A percentile compares a stretch with the other conserved stretches of the same genome.
Evolutionary conservation across 805 yeast genomes (phyloP).

Genomic region (Cyberlindnera petersonii): DNA sequence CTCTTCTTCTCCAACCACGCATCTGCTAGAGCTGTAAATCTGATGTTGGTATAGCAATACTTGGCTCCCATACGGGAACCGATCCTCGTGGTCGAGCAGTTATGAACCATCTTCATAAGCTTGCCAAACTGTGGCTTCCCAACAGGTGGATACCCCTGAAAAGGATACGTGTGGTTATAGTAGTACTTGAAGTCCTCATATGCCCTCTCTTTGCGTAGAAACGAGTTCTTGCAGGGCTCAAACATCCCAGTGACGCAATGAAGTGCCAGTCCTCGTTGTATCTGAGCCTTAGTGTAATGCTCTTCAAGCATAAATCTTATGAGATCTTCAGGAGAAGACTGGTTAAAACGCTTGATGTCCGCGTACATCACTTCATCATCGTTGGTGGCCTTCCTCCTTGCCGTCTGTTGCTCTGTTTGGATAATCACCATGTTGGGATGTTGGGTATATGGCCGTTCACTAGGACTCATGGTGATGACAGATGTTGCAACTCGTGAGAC

Average conservation of each 20-base stretch:
- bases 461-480: too few relatives aligned
- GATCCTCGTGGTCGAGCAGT: conserved; percentile 38
- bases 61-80: conserved; percentile 81
- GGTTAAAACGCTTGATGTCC: not conserved
- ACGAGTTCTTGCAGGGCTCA: not conserved
- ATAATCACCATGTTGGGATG: not conserved
- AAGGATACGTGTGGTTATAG: conserved; percentile 6
- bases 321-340: not conserved
- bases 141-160: not conserved
- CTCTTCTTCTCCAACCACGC: conserved; percentile 6
- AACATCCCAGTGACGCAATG: conserved; percentile 11
- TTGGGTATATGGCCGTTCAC: too few relatives aligned
- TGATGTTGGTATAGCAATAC: conserved; percentile 54
- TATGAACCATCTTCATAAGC: conserved; percentile 9
- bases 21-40: not conserved
- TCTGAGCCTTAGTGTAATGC: not conserved
- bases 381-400: not conserved
- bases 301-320: not conserved
- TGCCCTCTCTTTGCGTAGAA: conserved; percentile 12
- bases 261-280: conserved; percentile 7
- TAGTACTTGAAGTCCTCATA: conserved; percentile 14
- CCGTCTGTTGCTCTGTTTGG: not conserved
- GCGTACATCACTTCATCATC: not conserved
- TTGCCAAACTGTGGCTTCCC: conserved; percentile 17
- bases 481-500: too few relatives aligned